Evolutionary conservation across 768 basidiomycete genomes (phyloP), one percentile per base, ranked within the genome.

Genomic region (Kwoniella botswanensis): DNA sequence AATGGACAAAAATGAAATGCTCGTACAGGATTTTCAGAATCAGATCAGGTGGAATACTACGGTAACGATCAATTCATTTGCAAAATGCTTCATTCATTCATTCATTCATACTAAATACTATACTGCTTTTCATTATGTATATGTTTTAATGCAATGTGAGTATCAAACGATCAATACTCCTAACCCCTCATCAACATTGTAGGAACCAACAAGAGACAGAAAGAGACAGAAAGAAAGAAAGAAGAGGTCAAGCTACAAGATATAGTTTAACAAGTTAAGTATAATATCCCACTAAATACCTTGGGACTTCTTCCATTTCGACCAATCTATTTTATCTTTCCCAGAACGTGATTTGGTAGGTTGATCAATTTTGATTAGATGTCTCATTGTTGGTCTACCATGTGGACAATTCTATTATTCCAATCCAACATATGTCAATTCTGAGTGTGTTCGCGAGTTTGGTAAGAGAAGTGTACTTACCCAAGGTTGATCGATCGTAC

Each of bases 401-500:
- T 83, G 82, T 1, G 84, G 84, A 58, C 84, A 84, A 63, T 84
- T 84, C 84, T 83, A 60, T 9, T 35, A 35, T 35, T 29, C 35
- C 35, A 35, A 35, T 6, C 35, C 35, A 9, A 35, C 35, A 35
- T 35, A 35, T 9, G 6, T 35, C 35, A 35, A 1, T 35, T 35
- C 1, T 35, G 35, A 35, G 6, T 6, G 35, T 35, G 1, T 35
- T 7, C 2, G 17, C 15, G 41, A n/a, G 35, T 1, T 50, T 59
- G 61, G 4, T 24, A 26, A n/a, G 41, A 43, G 24, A 17, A 11
- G 10, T 12, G 1, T 24, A 71, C 82, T 67, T 50, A 84, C 84
- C 85, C 85, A 86, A n/a, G 85, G 86, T 65, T 85, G 85, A 63
- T 85, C 85, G 70, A 86, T 84, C 3, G 76, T 80, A 5, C 84